Evolutionary conservation across 1,139 yeast genomes (phyloP).

Genomic region (Blastobotrys niveus): DNA sequence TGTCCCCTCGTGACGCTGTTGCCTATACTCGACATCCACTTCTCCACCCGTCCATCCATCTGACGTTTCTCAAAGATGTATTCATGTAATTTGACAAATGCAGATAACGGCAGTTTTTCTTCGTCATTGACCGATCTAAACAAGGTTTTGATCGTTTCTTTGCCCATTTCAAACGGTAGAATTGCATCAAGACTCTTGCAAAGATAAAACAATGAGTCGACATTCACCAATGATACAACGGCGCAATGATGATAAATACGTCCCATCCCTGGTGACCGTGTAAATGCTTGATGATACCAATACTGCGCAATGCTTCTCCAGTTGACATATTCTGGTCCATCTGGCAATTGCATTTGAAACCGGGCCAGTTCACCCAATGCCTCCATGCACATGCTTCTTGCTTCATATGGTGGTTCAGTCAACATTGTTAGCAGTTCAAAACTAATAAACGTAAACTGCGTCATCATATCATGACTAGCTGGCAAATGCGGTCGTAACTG

Average conservation of each 20-base stretch:
- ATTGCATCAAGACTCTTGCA: conserved; percentile 28
- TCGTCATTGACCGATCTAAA: conserved; percentile 22
- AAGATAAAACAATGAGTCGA: conserved; percentile 32
- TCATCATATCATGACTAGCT: conserved; percentile 23
- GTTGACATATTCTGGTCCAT: conserved; percentile 21
- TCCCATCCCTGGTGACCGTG: conserved; percentile 31
- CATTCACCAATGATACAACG: conserved; percentile 24
- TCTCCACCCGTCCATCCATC: background rate
- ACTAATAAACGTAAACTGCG: conserved; percentile 27
- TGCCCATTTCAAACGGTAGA: conserved; percentile 26
- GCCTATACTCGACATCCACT: background rate
- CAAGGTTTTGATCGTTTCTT: conserved; percentile 22
- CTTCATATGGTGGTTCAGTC: conserved; percentile 31
- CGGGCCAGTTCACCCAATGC: conserved; percentile 33
- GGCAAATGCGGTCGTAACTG: conserved; percentile 27
- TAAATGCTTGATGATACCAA: conserved; percentile 32
- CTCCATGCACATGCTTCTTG: conserved; percentile 33
- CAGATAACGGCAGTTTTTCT: conserved; percentile 16
- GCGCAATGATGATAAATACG: conserved; percentile 33
- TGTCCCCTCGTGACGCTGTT: background rate
- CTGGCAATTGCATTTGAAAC: conserved; percentile 27
- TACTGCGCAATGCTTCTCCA: conserved; percentile 31
- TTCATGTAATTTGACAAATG: conserved; percentile 24
- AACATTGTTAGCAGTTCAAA: conserved; percentile 29
- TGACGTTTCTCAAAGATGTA: conserved; percentile 4